Evolutionary conservation across 2,329 filamentous ascomycete genomes (phyloP), one percentile per base, ranked within the genome.

Genomic region (Pseudogymnoascus verrucosus): DNA sequence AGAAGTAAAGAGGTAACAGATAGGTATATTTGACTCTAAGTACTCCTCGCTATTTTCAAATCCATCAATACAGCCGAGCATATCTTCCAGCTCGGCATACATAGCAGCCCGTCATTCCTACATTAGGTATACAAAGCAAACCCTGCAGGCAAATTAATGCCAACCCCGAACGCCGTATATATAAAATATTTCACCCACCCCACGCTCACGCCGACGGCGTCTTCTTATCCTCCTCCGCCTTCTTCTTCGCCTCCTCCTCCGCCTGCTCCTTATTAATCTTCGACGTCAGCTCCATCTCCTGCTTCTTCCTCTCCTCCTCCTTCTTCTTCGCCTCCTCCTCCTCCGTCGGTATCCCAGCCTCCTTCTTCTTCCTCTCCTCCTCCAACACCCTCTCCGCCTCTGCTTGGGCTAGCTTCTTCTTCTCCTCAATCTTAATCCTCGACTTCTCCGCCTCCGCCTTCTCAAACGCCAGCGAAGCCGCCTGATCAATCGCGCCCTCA

Each of bases 401-500:
- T 5, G 12, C 16, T 12, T 61, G 23, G 1, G 28, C 60, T 36
- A 10, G n/a, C 31, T 54, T 34, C 39, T 62, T 51, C 39, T 62
- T 51, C 26, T 39, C 39, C 40, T 62, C 60, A n/a, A 40, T 40
- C 40, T 62, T 40, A 4, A 60, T 14, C 36, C 36, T 60, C 16
- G 57, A 36, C 31, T 36, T 39, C 31, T 36, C 57, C 12, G 31
- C 57, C 57, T 57, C 60, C 11, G 34, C 37, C 16, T 42, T 31
- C 31, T 31, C 31, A 2, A 5, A 8, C 39, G 26, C 40, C 2
- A 62, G 2, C 31, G 26, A 31, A 2, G 12, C 37, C 26, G 2
- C 60, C 1, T 34, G 36, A 28, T 62, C 39, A 36, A 72, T 70
- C 23, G 67, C 62, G 5, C 71, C 71, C 57, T 67, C 47, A 7